phyloP scores from a whole-genome alignment of 805 yeast species.

The Blastobotrys peoriensis region DNA sequence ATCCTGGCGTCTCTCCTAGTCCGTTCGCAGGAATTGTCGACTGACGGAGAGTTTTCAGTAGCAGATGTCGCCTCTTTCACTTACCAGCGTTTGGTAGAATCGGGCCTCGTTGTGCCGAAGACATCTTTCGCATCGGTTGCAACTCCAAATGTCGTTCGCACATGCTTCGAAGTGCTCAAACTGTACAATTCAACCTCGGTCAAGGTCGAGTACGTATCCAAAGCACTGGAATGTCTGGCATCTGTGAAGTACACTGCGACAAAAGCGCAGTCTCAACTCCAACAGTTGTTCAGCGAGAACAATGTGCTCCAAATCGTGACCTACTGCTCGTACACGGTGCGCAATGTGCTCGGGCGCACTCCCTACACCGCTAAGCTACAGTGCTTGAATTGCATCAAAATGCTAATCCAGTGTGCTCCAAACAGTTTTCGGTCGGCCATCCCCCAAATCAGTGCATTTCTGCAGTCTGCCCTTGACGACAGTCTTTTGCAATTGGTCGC shows the following conservation, averaged over 20 bases:
- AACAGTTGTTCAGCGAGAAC: conserved; percentile 41
- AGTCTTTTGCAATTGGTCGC: conserved; percentile 52
- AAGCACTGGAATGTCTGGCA: conserved; percentile 13
- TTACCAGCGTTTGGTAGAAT: background rate
- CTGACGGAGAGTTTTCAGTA: conserved; percentile 16
- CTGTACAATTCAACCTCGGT: conserved; percentile 30
- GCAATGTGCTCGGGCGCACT: conserved; percentile 63
- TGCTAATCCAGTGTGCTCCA: conserved; percentile 51
- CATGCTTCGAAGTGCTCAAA: conserved; percentile 35
- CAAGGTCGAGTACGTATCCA: conserved; percentile 5
- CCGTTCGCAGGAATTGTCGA: background rate
- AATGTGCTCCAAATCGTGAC: conserved; percentile 59
- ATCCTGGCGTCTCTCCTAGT: conserved; percentile 52
- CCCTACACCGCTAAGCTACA: conserved; percentile 67
- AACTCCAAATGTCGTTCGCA: conserved; percentile 19
- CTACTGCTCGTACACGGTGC: conserved; percentile 69
- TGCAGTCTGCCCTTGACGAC: conserved; percentile 69
- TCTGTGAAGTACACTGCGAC: conserved; percentile 9
- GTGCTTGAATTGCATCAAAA: conserved; percentile 67
- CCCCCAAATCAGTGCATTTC: conserved; percentile 81
- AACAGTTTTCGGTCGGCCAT: conserved; percentile 57
- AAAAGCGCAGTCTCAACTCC: background rate
- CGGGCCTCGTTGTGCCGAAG: background rate
- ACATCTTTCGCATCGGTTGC: conserved; percentile 24
- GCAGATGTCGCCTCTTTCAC: conserved; percentile 39